Base-by-base conservation (phyloP, 2,329 filamentous ascomycete genomes). In the Clathrospora elynae region DNA sequence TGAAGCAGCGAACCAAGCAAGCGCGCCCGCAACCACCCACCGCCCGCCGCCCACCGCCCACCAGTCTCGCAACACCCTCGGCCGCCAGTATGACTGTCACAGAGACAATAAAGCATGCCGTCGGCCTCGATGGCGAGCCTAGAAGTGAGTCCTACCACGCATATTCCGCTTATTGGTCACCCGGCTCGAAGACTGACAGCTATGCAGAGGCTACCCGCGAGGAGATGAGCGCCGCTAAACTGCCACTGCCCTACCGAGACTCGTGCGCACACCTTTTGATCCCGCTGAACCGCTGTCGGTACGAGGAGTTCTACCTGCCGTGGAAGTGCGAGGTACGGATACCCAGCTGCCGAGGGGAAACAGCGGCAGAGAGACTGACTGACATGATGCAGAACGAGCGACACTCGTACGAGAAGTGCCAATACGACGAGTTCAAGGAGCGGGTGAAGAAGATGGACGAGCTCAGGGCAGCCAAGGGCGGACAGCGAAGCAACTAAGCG, bases 371-470 rank as follows among this genome's bases (percentile, higher is more conserved):
- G 16, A 3, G 36, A 46, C 59, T 65, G 41, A 67, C 48, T 3
- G 1, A 14, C 8, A 16, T 6, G 12, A n/a, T 10, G 46, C 68
- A 97, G 93, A 85, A 90, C 72, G 93, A 99, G 80, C 82, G 93
- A 78, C 93, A 99, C 76, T 87, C 85, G 67, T 99, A 99, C 80
- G 93, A 99, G 73, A 97, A 97, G 74, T 99, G 93, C 83, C 93
- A 99, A 70, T 99, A 99, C 75, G 88, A 88, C 55, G 93, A 97
- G 73, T 99, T 99, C 81, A 96, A 96, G 84, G 90, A 92, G 81
- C 85, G 93, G 46, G 93, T 99, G 55, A 89, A 87, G 68, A 97
- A 96, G 85, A 99, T 99, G 93, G 85, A 97, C 65, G 91, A 99
- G 78, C 76, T 99, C 68, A 83, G 90, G 69, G 91, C 84, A 58